phyloP scores from a whole-genome alignment of 495 filamentous ascomycete species.

The Pyrenula massariospora region DNA sequence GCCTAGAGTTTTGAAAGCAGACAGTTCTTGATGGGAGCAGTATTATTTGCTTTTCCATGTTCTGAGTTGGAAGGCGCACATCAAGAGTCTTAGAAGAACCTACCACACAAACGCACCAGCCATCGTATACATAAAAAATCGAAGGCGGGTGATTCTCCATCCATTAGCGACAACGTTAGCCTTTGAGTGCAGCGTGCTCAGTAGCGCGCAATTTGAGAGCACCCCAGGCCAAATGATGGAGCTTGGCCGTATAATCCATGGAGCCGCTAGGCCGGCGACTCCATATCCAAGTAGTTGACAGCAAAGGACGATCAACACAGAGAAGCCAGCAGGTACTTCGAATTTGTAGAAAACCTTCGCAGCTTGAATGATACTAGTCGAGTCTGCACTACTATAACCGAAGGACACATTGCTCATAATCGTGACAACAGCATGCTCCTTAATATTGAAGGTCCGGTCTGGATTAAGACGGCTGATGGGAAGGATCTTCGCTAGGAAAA shows the following conservation, averaged over 20 bases:
- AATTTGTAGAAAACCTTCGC: slow-evolving; percentile 45
- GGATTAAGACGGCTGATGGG: slow-evolving; percentile 42
- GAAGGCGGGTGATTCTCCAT: slow-evolving; percentile 47
- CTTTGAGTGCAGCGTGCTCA: slow-evolving; percentile 22
- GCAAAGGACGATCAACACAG: slow-evolving; percentile 46
- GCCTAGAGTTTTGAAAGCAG: too few species aligned
- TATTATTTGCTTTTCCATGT: too few species aligned
- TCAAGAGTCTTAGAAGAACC: slow-evolving; percentile 35
- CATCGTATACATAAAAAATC: slow-evolving; percentile 45
- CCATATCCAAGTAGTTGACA: slow-evolving; percentile 55
- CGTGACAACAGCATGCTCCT: slow-evolving; percentile 78
- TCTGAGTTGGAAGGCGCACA: too few species aligned
- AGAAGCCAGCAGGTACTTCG: slow-evolving; percentile 46
- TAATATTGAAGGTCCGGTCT: slow-evolving; percentile 59
- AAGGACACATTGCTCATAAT: slow-evolving; percentile 86
- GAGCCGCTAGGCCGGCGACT: slow-evolving; percentile 48
- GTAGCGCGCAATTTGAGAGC: slow-evolving; percentile 25
- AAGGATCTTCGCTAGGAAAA: slow-evolving; percentile 25
- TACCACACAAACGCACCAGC: slow-evolving; percentile 55
- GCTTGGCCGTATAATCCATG: slow-evolving; percentile 50
- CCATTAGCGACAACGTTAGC: slow-evolving; percentile 34
- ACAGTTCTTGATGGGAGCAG: too few species aligned
- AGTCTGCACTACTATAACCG: slow-evolving; percentile 40
- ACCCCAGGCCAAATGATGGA: slow-evolving; percentile 30
- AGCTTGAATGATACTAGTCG: slow-evolving; percentile 34